Conservation (phyloP, 345 rosid genomes). For the Hibiscus tridactylites region DNA sequence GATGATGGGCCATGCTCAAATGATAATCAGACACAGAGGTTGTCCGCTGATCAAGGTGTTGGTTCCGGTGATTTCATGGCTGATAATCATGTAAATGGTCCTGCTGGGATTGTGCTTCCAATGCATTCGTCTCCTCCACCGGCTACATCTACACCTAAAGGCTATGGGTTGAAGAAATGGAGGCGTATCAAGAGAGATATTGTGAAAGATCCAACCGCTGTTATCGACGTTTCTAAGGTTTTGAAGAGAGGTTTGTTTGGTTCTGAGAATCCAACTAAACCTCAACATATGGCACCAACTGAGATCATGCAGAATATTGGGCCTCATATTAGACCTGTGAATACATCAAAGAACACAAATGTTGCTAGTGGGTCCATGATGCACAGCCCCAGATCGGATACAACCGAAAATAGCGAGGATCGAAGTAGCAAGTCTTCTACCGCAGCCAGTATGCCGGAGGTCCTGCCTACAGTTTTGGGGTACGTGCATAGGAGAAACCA, state of each 20-base stretch:
- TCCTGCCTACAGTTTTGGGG: slow-evolving; percentile 18
- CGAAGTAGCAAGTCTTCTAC: slow-evolving; percentile 69
- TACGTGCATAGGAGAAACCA: slow-evolving; percentile 29
- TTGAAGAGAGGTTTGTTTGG: slow-evolving; percentile 60
- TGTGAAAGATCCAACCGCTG: slow-evolving; percentile 36
- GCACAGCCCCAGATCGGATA: slow-evolving; percentile 33
- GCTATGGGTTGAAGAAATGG: slow-evolving; percentile 81
- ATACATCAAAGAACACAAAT: slow-evolving; percentile 26
- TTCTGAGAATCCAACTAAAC: slow-evolving; percentile 31
- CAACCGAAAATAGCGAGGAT: slow-evolving; percentile 20
- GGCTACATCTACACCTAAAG: slow-evolving; percentile 23
- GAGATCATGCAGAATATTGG: slow-evolving; percentile 34
- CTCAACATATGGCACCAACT: background rate
- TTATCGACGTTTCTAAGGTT: slow-evolving; percentile 35
- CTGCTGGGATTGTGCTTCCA: slow-evolving; percentile 12
- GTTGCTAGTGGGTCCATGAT: slow-evolving; percentile 24
- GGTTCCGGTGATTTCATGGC: background rate
- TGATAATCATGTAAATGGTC: slow-evolving; percentile 1
- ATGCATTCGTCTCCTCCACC: slow-evolving; percentile 1
- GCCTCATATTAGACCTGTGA: slow-evolving; percentile 27
- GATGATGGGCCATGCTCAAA: slow-evolving; percentile 28
- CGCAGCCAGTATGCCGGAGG: slow-evolving; percentile 54
- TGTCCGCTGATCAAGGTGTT: slow-evolving; percentile 10
- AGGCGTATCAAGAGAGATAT: slow-evolving; percentile 56
- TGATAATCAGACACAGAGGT: slow-evolving; percentile 8